Percentiles rank a stretch among this genome's conserved stretches.
These are phyloP conservation scores for Waitea zeae DNA, from an alignment of 1,284 basidiomycete genomes.

Conservation along the genomic window DNA sequence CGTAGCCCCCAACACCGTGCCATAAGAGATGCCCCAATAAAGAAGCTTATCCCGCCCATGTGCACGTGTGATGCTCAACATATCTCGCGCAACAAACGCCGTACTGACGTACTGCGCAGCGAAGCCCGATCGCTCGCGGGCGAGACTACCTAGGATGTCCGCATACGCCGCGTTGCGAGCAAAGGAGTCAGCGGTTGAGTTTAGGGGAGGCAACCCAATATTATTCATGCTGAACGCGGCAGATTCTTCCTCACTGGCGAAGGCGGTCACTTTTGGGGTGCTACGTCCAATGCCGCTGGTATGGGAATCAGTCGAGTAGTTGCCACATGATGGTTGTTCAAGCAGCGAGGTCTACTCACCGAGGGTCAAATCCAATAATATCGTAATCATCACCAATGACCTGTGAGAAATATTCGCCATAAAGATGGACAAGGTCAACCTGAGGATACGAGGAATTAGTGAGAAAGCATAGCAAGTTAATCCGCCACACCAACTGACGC, in stretches of 20 bases:
- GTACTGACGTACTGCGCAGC: constrained; percentile 7
- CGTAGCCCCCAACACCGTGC: constrained; percentile 10
- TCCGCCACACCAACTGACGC: constrained; percentile 8
- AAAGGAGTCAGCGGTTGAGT: constrained; percentile 9
- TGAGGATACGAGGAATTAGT: too few species aligned
- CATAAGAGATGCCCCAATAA: constrained; percentile 15
- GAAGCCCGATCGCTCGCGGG: constrained; percentile 7
- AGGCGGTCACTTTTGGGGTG: constrained; percentile 6
- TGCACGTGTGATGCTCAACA: constrained; percentile 12
- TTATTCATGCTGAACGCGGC: neutral
- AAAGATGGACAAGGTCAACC: constrained; percentile 5
- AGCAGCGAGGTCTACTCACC: constrained; percentile 9
- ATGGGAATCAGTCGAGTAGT: constrained; percentile 1
- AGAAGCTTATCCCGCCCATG: constrained; percentile 11
- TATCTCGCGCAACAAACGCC: constrained; percentile 11
- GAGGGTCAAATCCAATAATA: constrained; percentile 17
- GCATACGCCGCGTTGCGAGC: constrained; percentile 8
- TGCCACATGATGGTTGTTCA: neutral
- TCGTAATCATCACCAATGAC: constrained; percentile 13
- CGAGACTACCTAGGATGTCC: constrained; percentile 10
- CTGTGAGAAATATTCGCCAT: neutral
- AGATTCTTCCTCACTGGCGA: constrained; percentile 3
- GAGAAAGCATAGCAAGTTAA: neutral
- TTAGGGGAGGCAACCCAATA: constrained; percentile 3
- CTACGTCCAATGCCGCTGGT: constrained; percentile 8